phyloP scores from a whole-genome alignment of 1,284 basidiomycete genomes.

The Sporisorium exsertum region DNA sequence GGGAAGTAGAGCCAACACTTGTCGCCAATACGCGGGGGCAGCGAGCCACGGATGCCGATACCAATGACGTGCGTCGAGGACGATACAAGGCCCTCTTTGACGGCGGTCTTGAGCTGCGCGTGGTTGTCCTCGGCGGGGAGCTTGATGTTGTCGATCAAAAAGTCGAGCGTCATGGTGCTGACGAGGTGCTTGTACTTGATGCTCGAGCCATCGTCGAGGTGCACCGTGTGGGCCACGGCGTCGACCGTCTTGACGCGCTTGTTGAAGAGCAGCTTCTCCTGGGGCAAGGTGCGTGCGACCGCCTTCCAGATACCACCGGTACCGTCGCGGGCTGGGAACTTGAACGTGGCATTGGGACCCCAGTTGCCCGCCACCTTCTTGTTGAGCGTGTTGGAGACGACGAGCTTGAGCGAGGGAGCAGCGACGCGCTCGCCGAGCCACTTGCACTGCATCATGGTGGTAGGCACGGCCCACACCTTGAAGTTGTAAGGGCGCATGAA shows the following conservation, averaged over 20 bases:
- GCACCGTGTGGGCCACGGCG: constrained; percentile 70
- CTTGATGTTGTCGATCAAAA: constrained; percentile 69
- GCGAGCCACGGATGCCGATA: constrained; percentile 72
- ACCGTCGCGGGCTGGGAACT: constrained; percentile 73
- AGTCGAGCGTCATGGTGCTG: constrained; percentile 72
- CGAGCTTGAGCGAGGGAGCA: constrained; percentile 72
- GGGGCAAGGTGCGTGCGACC: constrained; percentile 71
- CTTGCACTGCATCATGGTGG: constrained; percentile 73
- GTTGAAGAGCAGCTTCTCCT: constrained; percentile 70
- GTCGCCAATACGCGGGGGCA: constrained; percentile 73
- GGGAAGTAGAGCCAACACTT: constrained; percentile 73
- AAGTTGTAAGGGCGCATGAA: constrained; percentile 75
- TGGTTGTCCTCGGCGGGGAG: constrained; percentile 69
- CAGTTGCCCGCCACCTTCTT: constrained; percentile 73
- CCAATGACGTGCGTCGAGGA: constrained; percentile 73
- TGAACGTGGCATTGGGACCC: constrained; percentile 74
- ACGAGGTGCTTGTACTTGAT: constrained; percentile 72
- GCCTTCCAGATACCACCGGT: constrained; percentile 74
- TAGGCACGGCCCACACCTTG: constrained; percentile 74
- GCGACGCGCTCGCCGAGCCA: constrained; percentile 74
- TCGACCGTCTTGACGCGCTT: constrained; percentile 70
- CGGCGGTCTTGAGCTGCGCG: constrained; percentile 68
- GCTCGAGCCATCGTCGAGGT: constrained; percentile 70
- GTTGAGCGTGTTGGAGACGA: constrained; percentile 72
- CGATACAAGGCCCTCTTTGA: constrained; percentile 71